Evolutionary conservation across 345 rosid genomes (phyloP).

Genomic region (Carallia brachiata): DNA sequence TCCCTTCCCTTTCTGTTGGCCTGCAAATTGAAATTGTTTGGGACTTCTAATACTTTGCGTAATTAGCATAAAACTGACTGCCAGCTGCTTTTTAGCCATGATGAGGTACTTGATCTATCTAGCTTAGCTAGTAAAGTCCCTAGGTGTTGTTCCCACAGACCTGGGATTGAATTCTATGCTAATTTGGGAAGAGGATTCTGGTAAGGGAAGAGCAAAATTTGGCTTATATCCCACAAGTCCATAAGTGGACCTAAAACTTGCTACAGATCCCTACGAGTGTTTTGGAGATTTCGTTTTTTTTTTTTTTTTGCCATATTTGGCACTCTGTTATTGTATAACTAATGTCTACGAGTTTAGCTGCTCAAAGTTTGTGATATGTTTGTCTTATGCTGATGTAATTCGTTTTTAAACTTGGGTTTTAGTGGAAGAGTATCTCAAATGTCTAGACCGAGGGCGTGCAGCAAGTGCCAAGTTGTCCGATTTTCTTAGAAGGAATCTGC

Average conservation of each 20-base stretch:
- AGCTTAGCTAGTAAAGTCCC: no score
- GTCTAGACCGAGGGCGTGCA: conserved; percentile 72
- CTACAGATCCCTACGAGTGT: no score
- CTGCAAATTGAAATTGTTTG: not conserved
- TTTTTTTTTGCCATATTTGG: no score
- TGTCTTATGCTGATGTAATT: conserved; percentile 2
- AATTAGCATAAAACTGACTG: not conserved
- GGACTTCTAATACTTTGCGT: no score
- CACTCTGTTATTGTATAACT: not conserved
- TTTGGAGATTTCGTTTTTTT: no score
- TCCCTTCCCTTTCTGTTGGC: not conserved
- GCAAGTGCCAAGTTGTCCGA: conserved; percentile 64
- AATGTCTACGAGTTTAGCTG: not conserved
- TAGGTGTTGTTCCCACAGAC: no score
- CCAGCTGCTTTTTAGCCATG: not conserved
- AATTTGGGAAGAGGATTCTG: no score
- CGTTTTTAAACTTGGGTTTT: conserved; percentile 13
- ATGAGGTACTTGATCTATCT: no score
- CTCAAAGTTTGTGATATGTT: not conserved
- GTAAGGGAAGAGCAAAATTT: no score
- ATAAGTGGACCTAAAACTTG: no score
- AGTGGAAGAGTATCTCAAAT: conserved; percentile 74
- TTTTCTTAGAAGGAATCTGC: conserved; percentile 75
- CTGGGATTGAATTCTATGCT: no score
- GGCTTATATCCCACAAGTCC: no score